Conservation (phyloP, 2,329 filamentous ascomycete genomes). For the Colletotrichum zoysiae region DNA sequence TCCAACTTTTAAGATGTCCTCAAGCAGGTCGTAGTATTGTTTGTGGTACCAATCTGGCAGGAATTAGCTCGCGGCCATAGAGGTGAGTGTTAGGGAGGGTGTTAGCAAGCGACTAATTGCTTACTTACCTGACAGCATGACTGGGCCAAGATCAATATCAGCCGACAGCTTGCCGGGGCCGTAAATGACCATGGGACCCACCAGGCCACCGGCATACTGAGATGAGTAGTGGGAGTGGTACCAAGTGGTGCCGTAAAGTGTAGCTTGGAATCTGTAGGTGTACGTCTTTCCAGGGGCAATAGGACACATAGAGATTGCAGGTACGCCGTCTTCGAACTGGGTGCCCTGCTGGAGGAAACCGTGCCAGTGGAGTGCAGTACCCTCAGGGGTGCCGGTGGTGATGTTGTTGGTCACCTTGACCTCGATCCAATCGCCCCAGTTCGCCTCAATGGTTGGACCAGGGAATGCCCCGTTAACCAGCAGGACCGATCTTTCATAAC, state of each 20-base stretch:
- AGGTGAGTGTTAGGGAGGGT: too few relatives aligned
- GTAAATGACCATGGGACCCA: neutral
- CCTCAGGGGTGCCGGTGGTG: constrained; percentile 57
- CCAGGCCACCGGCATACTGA: neutral
- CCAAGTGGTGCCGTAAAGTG: neutral
- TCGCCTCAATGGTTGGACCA: constrained; percentile 67
- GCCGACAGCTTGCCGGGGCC: neutral
- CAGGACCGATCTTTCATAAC: constrained; percentile 62
- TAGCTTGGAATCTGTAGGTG: neutral
- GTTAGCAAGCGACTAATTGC: too few relatives aligned
- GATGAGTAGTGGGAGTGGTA: neutral
- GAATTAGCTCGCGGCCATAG: neutral
- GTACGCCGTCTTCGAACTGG: neutral
- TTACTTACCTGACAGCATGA: neutral
- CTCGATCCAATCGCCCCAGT: constrained; percentile 73
- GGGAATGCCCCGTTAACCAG: neutral
- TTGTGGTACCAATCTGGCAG: neutral
- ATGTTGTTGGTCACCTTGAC: constrained; percentile 80
- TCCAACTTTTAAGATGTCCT: neutral
- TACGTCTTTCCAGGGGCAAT: neutral
- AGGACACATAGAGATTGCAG: neutral
- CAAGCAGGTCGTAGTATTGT: neutral
- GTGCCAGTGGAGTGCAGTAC: constrained; percentile 66
- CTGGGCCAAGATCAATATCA: neutral
- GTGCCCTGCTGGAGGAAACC: constrained; percentile 48